Evolutionary conservation across 257 asterid genomes (phyloP).

Genomic region (Solanum chiquidenum): DNA sequence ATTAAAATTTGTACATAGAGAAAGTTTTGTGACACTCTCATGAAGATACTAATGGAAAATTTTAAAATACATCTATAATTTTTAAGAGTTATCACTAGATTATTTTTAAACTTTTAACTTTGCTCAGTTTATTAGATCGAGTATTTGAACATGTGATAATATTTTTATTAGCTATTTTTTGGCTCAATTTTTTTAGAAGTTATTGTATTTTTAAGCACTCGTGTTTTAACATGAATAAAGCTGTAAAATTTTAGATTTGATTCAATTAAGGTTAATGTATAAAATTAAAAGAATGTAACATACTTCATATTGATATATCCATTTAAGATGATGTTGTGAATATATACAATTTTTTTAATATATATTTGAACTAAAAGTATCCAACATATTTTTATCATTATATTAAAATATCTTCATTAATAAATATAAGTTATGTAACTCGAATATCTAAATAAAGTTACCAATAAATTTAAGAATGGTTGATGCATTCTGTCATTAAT

Average conservation of each 20-base stretch:
- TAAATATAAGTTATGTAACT: neutral
- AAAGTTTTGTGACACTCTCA: neutral
- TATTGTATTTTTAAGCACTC: too few species aligned
- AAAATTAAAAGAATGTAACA: neutral
- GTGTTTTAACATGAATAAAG: neutral
- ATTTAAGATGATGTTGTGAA: too few species aligned
- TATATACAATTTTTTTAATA: too few species aligned
- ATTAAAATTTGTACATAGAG: neutral
- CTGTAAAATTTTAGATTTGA: neutral
- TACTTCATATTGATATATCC: too few species aligned
- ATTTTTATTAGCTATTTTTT: neutral
- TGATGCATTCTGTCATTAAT: too few species aligned
- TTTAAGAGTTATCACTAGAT: neutral
- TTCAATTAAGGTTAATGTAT: neutral
- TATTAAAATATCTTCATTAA: neutral
- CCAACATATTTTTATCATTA: too few species aligned
- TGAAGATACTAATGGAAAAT: neutral
- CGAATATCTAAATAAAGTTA: neutral
- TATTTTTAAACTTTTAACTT: neutral
- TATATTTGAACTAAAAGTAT: too few species aligned
- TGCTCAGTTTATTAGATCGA: neutral
- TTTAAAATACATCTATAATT: neutral
- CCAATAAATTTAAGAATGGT: neutral
- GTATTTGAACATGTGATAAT: neutral
- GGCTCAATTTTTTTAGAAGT: too few species aligned